Conservation (phyloP, 2,329 filamentous ascomycete genomes). For the Xylariaceae sp. region DNA sequence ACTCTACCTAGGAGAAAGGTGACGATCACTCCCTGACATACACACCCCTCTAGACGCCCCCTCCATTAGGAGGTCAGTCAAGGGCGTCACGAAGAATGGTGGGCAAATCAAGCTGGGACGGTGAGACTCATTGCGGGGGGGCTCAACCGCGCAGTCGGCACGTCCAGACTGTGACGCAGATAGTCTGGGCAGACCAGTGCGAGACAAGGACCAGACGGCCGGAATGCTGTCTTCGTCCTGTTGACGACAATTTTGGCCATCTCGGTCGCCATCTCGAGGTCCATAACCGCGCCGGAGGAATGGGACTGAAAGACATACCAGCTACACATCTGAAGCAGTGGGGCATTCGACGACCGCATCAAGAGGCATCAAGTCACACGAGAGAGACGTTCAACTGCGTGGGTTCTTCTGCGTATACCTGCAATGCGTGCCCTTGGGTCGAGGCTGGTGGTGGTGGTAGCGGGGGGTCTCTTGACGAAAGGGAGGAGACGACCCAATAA, state of each 20-base stretch:
- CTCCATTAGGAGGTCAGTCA: constrained; percentile 18
- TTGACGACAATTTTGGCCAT: too few species aligned
- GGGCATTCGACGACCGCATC: constrained; percentile 18
- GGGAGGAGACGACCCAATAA: constrained; percentile 18
- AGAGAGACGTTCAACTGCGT: too few species aligned
- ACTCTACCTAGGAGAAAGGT: constrained; percentile 11
- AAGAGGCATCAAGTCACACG: constrained; percentile 17
- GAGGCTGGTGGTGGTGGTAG: constrained; percentile 3
- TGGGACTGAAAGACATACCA: constrained; percentile 25
- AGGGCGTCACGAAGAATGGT: constrained; percentile 24
- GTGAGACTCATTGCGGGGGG: too few species aligned
- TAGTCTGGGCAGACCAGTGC: too few species aligned
- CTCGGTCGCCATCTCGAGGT: too few species aligned
- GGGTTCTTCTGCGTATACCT: constrained; percentile 15
- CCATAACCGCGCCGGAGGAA: too few species aligned
- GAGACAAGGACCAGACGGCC: too few species aligned
- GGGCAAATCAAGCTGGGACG: too few species aligned
- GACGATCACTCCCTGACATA: constrained; percentile 19
- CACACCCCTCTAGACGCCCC: constrained; percentile 11
- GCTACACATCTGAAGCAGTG: constrained; percentile 20
- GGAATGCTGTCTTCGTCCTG: too few species aligned
- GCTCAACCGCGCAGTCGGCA: too few species aligned
- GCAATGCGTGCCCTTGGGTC: constrained; percentile 14
- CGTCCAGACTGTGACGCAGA: too few species aligned
- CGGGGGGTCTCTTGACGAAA: constrained; percentile 14